phyloP scores from a whole-genome alignment of 2,329 filamentous ascomycete species.

The Xylariales sp. region DNA sequence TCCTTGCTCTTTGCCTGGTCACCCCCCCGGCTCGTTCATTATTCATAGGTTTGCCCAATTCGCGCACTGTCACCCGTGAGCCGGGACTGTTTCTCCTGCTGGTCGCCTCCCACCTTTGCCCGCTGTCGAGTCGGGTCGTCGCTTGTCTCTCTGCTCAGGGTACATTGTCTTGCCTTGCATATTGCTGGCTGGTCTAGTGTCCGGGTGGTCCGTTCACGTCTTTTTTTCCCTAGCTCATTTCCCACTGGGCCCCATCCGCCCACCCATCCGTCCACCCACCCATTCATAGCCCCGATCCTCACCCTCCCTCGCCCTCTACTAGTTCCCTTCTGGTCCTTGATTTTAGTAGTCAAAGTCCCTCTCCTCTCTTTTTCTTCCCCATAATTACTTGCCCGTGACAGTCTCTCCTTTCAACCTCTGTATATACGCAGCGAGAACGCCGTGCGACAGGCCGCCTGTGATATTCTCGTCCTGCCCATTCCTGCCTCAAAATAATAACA shows the following conservation, averaged over 20 bases:
- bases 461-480: no score
- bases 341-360: no score
- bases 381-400: slow-evolving; percentile 1
- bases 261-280: no score
- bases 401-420: slow-evolving; percentile 1
- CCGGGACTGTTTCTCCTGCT: background rate
- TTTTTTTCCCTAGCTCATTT: slow-evolving; percentile 8
- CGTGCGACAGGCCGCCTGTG: no score
- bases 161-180: background rate
- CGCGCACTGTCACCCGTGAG: slow-evolving; percentile 6
- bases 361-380: background rate
- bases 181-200: background rate
- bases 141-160: background rate
- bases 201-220: slow-evolving; percentile 7
- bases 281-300: no score
- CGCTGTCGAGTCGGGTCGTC: background rate
- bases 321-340: no score
- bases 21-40: no score
- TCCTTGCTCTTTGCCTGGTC: background rate
- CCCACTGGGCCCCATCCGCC: no score
- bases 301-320: no score
- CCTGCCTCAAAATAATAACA: no score
- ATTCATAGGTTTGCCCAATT: slow-evolving; percentile 8
- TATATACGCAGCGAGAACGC: no score
- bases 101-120: background rate